Evolutionary conservation across 257 asterid genomes (phyloP), one percentile per base, ranked within the genome.

Genomic region (Solanum pinnatisectum): DNA sequence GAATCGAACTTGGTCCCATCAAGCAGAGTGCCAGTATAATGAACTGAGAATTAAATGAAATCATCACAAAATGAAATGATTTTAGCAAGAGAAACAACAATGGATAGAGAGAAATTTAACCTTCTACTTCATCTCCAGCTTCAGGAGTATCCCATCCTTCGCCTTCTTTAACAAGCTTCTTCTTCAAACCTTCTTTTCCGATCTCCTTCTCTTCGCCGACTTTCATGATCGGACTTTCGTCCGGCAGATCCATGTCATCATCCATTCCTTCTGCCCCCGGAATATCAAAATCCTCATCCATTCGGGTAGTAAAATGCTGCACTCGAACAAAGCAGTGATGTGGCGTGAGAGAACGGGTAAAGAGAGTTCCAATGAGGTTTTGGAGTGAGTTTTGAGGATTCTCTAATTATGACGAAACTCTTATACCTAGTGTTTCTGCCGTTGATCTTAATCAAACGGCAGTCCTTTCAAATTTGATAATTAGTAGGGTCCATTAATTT

Each of bases 161-260:
- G 10, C 98, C 98, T 85, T 91, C 94, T 88, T 92, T 92, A 2
- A 95, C 88, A n/a, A 95, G 94, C 91, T 93, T 94, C 95, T 93
- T 94, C 92, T 92, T 95, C 91, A 94, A 84, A 8, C 96, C 98
- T 32, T 90, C 89, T 8, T 86, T 78, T 15, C 93, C 95, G 88
- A 94, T 94, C 88, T 92, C 96, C 91, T 92, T 94, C 90, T 95
- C 98, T 46, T 94, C 96, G 9, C 98, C 98, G 37, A 93, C 94
- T 90, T 93, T 91, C 90, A 94, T 81, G 83, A 86, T n/a, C 82
- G 91, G 86, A 92, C 89, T 83, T 14, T 88, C 93, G 25, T 91
- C 96, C 60, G 94, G 94, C 88, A 93, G 90, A 87, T 93, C 97
- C 93, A 93, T 84, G 25, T 92, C 95, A 63, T 93, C 94, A 15